A percentile compares a stretch with the other conserved stretches of the same genome.
phyloP scores from a whole-genome alignment of 441 rosid genomes.

The Euphorbia schlechtendalii region DNA sequence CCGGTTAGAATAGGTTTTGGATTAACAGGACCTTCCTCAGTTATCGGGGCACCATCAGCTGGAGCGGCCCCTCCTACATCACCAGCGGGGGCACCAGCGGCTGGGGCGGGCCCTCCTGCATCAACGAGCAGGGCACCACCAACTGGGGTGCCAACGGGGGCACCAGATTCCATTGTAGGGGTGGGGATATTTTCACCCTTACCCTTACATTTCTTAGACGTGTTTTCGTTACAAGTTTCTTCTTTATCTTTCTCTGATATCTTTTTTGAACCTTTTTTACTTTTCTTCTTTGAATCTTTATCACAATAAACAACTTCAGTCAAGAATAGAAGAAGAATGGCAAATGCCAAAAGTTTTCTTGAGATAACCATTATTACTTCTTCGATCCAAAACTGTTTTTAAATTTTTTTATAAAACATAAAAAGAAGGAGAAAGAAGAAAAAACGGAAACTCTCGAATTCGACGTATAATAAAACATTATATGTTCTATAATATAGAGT shows the following conservation, averaged over 20 bases:
- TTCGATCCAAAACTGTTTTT: not conserved
- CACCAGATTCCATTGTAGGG: not conserved
- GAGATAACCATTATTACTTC: constrained; percentile 19
- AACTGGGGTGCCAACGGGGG: not conserved
- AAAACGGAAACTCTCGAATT: not conserved
- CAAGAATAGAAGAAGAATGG: constrained; percentile 28
- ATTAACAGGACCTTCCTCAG: not conserved
- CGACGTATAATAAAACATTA: not conserved
- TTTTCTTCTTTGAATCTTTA: not conserved
- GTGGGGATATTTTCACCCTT: not conserved
- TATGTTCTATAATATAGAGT: not conserved
- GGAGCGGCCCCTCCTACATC: not conserved
- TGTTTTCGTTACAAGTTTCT: not conserved
- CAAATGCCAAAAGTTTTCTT: constrained; percentile 15
- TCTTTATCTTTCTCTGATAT: not conserved
- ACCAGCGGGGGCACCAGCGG: not conserved
- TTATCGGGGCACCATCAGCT: not conserved
- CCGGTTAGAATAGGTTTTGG: not conserved
- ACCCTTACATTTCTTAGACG: not conserved
- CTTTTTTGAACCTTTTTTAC: too few species aligned
- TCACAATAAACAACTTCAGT: constrained; percentile 8
- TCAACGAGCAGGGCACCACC: not conserved
- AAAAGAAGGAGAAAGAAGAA: too few species aligned
- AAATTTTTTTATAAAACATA: not conserved
- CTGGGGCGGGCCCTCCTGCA: too few species aligned